Percentiles rank a stretch among this genome's conserved stretches.
These are phyloP conservation scores for Incumbomyces delicatus DNA, from an alignment of 2,329 filamentous ascomycete genomes.

Conservation along the genomic window DNA sequence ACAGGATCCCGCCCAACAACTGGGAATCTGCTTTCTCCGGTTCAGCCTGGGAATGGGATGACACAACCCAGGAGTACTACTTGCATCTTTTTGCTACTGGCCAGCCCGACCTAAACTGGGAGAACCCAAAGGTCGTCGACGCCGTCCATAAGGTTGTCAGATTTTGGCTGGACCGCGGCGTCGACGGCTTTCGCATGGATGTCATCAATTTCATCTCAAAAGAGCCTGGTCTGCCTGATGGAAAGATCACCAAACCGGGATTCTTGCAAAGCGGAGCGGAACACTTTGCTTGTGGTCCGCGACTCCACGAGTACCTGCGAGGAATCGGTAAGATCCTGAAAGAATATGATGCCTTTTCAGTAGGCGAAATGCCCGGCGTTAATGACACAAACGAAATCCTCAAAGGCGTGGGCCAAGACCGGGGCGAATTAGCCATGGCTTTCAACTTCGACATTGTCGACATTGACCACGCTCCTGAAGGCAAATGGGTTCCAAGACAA, in stretches of 20 bases:
- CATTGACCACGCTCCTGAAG: constrained; percentile 43
- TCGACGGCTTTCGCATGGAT: constrained; percentile 60
- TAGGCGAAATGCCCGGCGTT: constrained; percentile 59
- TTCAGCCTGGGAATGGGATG: constrained; percentile 49
- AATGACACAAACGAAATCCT: constrained; percentile 50
- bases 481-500: constrained; percentile 39
- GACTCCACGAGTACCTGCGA: constrained; percentile 56
- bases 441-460: constrained; percentile 60
- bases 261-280: constrained; percentile 42
- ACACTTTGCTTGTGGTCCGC: constrained; percentile 56
- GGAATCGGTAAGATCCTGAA: constrained; percentile 53
- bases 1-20: constrained; percentile 60
- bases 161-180: constrained; percentile 63
- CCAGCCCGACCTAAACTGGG: constrained; percentile 73
- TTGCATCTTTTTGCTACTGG: constrained; percentile 60
- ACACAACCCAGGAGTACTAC: constrained; percentile 59
- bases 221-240: constrained; percentile 42
- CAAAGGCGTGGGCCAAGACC: constrained; percentile 47
- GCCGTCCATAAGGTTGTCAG: constrained; percentile 60
- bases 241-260: constrained; percentile 29
- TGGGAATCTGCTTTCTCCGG: constrained; percentile 42
- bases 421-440: constrained; percentile 56
- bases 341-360: constrained; percentile 57
- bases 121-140: constrained; percentile 51
- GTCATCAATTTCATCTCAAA: constrained; percentile 60